These are phyloP conservation scores for Lipomyces yamadae DNA, from an alignment of 805 yeast species.

Conservation along the genomic window DNA sequence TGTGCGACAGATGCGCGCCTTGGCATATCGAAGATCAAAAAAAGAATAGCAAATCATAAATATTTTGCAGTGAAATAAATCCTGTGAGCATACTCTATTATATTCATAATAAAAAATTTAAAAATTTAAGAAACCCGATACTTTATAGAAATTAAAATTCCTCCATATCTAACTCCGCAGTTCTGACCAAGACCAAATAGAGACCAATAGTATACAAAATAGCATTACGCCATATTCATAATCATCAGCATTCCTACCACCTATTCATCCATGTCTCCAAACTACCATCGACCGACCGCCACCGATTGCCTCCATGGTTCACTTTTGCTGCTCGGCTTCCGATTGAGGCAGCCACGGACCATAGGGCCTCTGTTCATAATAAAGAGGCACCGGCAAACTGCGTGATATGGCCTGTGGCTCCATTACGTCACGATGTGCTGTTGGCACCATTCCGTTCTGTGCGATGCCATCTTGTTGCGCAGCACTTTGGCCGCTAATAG, in stretches of 20 bases:
- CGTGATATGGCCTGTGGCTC: neutral
- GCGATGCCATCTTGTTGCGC: neutral
- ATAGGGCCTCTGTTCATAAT: neutral
- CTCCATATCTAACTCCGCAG: neutral
- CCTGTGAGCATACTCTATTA: neutral
- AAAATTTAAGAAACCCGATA: neutral
- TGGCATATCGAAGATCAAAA: too few relatives aligned
- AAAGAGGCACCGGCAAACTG: neutral
- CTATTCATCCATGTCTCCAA: neutral
- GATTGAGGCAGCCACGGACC: slow-evolving; percentile 11
- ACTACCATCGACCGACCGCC: neutral
- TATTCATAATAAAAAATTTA: neutral
- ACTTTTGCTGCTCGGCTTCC: slow-evolving; percentile 5
- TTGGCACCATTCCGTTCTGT: neutral
- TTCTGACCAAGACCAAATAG: neutral
- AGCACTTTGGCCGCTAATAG: neutral
- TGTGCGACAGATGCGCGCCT: too few relatives aligned
- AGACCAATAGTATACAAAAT: neutral
- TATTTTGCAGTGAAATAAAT: neutral
- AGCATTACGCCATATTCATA: neutral
- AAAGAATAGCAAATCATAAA: too few relatives aligned
- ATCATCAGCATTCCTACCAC: neutral
- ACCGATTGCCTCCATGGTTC: neutral
- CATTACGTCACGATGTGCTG: slow-evolving; percentile 1
- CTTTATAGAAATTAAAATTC: neutral